Percentiles rank a stretch among this genome's conserved stretches.
These are phyloP conservation scores for Ambrosia artemisiifolia DNA, from an alignment of 129 eudicot genomes.

Conservation along the genomic window DNA sequence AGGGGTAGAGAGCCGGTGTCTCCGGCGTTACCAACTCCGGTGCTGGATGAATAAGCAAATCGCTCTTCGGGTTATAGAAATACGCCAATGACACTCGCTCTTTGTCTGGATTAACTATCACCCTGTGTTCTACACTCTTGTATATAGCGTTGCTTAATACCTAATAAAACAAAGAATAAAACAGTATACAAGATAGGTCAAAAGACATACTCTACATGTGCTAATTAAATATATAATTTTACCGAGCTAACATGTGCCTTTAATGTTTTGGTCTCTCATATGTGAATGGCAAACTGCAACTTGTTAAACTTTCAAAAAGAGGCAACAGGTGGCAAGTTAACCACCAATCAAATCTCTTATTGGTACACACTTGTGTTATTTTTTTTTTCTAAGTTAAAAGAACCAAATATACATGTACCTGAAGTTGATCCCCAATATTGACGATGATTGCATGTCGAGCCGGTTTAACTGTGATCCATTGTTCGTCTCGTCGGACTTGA, in stretches of 20 bases:
- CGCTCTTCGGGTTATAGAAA: slow-evolving; percentile 76
- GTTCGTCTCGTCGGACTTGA: slow-evolving; percentile 50
- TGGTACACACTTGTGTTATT: too few relatives aligned
- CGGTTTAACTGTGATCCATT: slow-evolving; percentile 72
- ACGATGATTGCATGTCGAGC: slow-evolving; percentile 63
- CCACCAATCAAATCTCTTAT: neutral
- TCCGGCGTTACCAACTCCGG: slow-evolving; percentile 50
- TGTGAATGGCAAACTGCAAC: neutral
- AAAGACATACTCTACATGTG: neutral
- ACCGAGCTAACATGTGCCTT: neutral
- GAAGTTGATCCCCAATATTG: slow-evolving; percentile 86
- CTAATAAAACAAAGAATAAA: slow-evolving; percentile 14
- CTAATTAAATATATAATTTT: neutral
- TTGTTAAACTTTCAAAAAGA: too few relatives aligned
- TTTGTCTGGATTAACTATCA: slow-evolving; percentile 55
- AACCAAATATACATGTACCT: slow-evolving; percentile 37
- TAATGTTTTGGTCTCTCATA: neutral
- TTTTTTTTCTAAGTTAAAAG: neutral
- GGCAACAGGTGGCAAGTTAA: too few relatives aligned
- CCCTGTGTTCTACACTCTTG: slow-evolving; percentile 84
- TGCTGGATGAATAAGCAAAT: slow-evolving; percentile 57
- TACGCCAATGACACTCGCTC: slow-evolving; percentile 76
- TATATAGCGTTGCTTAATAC: slow-evolving; percentile 69
- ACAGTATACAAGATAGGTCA: neutral
- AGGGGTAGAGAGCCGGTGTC: slow-evolving; percentile 55